Conservation (phyloP, 2,329 filamentous ascomycete species). For the Knoxdaviesia proteae region DNA sequence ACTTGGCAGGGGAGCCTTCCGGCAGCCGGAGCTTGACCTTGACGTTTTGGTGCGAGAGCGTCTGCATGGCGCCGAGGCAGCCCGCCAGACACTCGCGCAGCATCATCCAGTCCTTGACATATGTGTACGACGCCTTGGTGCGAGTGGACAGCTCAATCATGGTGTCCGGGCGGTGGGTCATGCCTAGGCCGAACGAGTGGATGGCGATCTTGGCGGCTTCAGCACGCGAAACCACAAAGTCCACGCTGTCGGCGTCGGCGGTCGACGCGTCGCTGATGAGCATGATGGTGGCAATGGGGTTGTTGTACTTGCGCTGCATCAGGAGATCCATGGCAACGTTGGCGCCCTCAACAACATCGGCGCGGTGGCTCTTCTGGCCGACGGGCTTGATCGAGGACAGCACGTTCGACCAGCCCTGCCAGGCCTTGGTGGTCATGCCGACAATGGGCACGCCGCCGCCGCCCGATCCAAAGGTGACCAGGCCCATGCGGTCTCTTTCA, state of each 20-base stretch:
- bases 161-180: constrained; percentile 95
- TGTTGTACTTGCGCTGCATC: constrained; percentile 93
- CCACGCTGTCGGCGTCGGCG: constrained; percentile 82
- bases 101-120: constrained; percentile 99
- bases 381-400: constrained; percentile 77
- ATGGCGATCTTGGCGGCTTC: constrained; percentile 96
- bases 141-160: constrained; percentile 94
- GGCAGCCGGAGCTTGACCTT: constrained; percentile 86
- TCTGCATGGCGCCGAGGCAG: constrained; percentile 78
- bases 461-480: constrained; percentile 92
- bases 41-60: constrained; percentile 92
- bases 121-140: constrained; percentile 93
- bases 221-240: constrained; percentile 90
- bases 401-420: constrained; percentile 77
- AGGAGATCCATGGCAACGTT: constrained; percentile 97
- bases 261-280: constrained; percentile 95
- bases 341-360: constrained; percentile 90
- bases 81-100: constrained; percentile 86
- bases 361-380: constrained; percentile 87
- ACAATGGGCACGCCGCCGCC: constrained; percentile 84
- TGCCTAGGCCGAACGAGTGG: constrained; percentile 85
- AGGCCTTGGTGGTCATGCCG: constrained; percentile 93
- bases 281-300: constrained; percentile 85
- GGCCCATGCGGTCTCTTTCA: constrained; percentile 84
- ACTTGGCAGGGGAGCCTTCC: constrained; percentile 92